A percentile compares a stretch with the other conserved stretches of the same genome.
Conservation (phyloP, 1,284 basidiomycete species). For the Hortiboletus rubellus region DNA sequence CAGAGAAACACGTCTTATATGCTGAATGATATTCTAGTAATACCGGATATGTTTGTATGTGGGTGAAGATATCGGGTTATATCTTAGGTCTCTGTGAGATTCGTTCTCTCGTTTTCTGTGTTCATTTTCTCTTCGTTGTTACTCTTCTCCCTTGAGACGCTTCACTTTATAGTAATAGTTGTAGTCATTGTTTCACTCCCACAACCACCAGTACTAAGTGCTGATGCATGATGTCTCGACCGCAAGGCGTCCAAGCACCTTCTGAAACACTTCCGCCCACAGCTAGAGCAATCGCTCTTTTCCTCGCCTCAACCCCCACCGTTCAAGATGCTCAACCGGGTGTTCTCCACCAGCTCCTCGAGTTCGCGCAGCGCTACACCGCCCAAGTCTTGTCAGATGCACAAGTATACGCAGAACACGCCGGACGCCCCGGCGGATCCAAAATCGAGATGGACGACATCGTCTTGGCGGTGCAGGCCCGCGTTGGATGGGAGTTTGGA, state of each 20-base stretch:
- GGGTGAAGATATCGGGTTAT: conserved; percentile 19
- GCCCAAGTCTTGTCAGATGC: conserved; percentile 90
- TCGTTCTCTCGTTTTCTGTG: conserved; percentile 17
- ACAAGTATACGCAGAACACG: conserved; percentile 92
- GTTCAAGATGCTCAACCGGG: conserved; percentile 93
- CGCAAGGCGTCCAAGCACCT: conserved; percentile 35
- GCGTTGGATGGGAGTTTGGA: conserved; percentile 94
- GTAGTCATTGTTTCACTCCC: not conserved
- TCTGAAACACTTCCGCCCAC: conserved; percentile 81
- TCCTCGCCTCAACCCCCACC: conserved; percentile 90
- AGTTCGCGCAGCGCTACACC: conserved; percentile 96
- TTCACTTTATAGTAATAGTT: conserved; percentile 14
- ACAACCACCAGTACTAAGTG: not conserved
- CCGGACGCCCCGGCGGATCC: conserved; percentile 58
- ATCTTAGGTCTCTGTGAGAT: conserved; percentile 28
- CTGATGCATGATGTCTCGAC: conserved; percentile 53
- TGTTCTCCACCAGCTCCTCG: conserved; percentile 92
- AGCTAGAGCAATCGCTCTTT: conserved; percentile 88
- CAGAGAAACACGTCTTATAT: conserved; percentile 88
- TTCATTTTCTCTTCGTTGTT: conserved; percentile 4
- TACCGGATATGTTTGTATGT: conserved; percentile 9
- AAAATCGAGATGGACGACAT: conserved; percentile 92
- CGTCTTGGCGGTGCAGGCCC: conserved; percentile 86
- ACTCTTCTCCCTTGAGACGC: conserved; percentile 7
- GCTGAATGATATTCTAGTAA: conserved; percentile 53